These are phyloP conservation scores for Chaetomium cochliodes DNA, from an alignment of 495 filamentous ascomycete genomes.

Conservation along the genomic window DNA sequence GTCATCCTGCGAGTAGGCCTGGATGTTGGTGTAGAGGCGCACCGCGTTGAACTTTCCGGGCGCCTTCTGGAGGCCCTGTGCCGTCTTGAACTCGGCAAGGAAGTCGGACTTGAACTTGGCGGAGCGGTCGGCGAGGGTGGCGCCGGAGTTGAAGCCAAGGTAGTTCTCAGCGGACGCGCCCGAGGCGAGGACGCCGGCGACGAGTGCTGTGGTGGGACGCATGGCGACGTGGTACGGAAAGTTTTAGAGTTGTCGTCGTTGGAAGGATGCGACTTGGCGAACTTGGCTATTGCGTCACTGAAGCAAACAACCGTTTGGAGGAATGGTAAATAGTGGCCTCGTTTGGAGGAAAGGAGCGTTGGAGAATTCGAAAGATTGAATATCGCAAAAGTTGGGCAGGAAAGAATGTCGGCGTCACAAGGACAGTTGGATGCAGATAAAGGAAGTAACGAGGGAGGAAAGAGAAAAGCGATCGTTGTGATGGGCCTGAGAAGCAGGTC, in stretches of 20 bases:
- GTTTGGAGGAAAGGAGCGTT: conserved; percentile 10
- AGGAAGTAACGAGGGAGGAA: conserved; percentile 7
- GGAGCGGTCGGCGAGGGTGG: conserved; percentile 44
- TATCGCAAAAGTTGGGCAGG: background rate
- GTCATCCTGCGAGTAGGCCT: conserved; percentile 50
- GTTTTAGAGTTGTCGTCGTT: background rate
- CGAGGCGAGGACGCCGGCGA: conserved; percentile 36
- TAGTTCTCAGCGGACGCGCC: conserved; percentile 40
- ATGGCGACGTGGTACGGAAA: conserved; percentile 22
- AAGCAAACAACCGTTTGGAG: background rate
- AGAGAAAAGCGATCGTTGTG: conserved; percentile 2
- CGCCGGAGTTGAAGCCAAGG: conserved; percentile 52
- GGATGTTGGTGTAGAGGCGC: conserved; percentile 53
- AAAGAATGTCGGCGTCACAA: conserved; percentile 25
- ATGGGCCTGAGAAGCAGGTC: background rate
- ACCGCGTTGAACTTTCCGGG: conserved; percentile 51
- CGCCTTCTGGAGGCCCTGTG: conserved; percentile 42
- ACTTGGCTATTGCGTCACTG: conserved; percentile 27
- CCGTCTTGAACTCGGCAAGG: conserved; percentile 46
- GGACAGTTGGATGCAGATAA: conserved; percentile 23
- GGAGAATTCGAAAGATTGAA: background rate
- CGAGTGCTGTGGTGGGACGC: conserved; percentile 31
- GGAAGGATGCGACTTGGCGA: conserved; percentile 15
- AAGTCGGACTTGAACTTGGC: conserved; percentile 53
- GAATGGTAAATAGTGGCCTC: conserved; percentile 9